Evolutionary conservation across 2,329 filamentous ascomycete genomes (phyloP).

Genomic region (Diplodia mutila): DNA sequence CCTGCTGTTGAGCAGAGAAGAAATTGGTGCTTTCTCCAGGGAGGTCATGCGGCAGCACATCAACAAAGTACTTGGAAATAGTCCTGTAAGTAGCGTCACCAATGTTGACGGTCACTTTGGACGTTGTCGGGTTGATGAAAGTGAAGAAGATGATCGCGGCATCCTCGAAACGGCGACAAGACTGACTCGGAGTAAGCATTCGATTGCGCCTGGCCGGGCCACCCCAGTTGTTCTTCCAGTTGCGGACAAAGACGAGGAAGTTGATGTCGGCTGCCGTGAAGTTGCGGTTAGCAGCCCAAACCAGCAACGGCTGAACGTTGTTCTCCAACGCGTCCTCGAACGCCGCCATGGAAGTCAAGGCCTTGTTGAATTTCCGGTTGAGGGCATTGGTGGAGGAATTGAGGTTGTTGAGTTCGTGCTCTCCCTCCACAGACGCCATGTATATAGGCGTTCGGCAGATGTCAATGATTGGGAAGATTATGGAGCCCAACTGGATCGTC

Average conservation of each 20-base stretch:
- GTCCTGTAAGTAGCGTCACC: conserved; percentile 38
- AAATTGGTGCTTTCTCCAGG: background rate
- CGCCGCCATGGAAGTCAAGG: conserved; percentile 55
- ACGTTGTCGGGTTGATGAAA: conserved; percentile 63
- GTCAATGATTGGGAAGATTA: conserved; percentile 66
- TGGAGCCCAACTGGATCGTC: conserved; percentile 65
- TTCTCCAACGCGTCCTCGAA: conserved; percentile 64
- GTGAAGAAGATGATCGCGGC: conserved; percentile 65
- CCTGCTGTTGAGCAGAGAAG: conserved; percentile 3
- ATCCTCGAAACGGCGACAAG: conserved; percentile 56
- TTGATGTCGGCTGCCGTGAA: conserved; percentile 74
- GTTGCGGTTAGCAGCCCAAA: conserved; percentile 67
- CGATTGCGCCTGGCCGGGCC: conserved; percentile 28
- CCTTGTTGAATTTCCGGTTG: conserved; percentile 1
- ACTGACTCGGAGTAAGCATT: conserved; percentile 26
- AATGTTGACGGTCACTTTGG: conserved; percentile 70
- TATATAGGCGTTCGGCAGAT: conserved; percentile 48
- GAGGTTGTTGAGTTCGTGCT: no score
- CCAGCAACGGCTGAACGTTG: conserved; percentile 63
- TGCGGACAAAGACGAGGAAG: conserved; percentile 62
- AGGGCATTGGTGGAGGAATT: background rate
- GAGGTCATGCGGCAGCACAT: background rate
- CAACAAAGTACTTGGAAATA: conserved; percentile 16
- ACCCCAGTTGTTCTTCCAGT: conserved; percentile 56
- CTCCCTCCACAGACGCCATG: background rate